phyloP scores from a whole-genome alignment of 805 yeast genomes.

The Yarrowia yakushimensis region DNA sequence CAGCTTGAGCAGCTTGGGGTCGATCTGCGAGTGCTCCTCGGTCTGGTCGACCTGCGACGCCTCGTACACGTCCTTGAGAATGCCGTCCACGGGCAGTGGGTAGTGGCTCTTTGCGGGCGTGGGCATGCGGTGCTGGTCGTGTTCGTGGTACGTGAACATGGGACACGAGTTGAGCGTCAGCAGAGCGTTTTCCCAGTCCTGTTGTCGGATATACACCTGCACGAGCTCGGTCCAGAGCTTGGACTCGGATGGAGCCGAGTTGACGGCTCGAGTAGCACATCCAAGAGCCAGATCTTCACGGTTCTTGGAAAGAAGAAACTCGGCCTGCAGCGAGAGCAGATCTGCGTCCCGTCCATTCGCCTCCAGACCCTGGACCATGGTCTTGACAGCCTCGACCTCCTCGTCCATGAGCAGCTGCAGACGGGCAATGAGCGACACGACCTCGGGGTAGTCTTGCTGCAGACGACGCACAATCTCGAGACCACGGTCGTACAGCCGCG shows the following conservation, averaged over 20 bases:
- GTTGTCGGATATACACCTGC: constrained; percentile 53
- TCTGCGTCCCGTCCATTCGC: constrained; percentile 54
- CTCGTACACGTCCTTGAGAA: constrained; percentile 49
- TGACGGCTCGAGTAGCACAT: constrained; percentile 58
- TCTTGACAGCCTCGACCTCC: constrained; percentile 48
- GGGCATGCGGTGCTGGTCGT: constrained; percentile 47
- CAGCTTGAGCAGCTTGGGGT: constrained; percentile 48
- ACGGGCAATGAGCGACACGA: constrained; percentile 46
- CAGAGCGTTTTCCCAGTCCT: constrained; percentile 58
- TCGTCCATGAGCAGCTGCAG: constrained; percentile 43
- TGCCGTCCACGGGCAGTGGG: constrained; percentile 56
- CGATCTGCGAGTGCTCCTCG: constrained; percentile 39
- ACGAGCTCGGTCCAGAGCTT: constrained; percentile 66
- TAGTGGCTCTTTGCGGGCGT: constrained; percentile 44
- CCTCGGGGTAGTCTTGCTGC: constrained; percentile 50
- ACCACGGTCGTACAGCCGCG: constrained; percentile 62
- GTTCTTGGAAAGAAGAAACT: constrained; percentile 54
- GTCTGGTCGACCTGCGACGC: constrained; percentile 30
- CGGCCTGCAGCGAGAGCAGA: constrained; percentile 59
- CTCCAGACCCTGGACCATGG: constrained; percentile 43
- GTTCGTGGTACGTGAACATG: constrained; percentile 50
- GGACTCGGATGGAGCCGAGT: constrained; percentile 72
- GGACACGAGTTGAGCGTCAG: constrained; percentile 72
- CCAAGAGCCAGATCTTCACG: constrained; percentile 54
- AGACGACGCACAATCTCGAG: constrained; percentile 56